Evolutionary conservation across 2,329 filamentous ascomycete genomes (phyloP).

Genomic region (Parafenestella ontariensis): DNA sequence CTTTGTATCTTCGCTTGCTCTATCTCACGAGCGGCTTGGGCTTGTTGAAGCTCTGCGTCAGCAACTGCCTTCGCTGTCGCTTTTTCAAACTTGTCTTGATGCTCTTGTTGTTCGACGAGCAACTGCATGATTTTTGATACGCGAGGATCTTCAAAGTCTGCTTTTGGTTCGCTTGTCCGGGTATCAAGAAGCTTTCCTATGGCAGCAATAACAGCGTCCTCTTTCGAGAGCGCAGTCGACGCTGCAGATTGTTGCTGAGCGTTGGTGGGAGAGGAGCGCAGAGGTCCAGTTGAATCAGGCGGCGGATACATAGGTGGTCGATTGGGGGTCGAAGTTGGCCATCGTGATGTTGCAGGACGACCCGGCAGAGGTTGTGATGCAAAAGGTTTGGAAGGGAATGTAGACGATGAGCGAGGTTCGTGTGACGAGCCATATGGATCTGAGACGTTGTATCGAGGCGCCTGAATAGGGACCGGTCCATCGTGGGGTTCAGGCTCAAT

Average conservation of each 20-base stretch:
- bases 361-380: too few species aligned
- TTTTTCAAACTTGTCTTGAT: not conserved
- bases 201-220: not conserved
- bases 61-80: constrained; percentile 4
- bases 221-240: not conserved
- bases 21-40: not conserved
- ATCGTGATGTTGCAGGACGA: too few species aligned
- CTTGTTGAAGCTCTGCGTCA: constrained; percentile 5
- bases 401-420: too few species aligned
- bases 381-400: too few species aligned
- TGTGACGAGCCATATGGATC: too few species aligned
- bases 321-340: too few species aligned
- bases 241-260: not conserved
- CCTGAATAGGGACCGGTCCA: too few species aligned
- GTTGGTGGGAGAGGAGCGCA: too few species aligned
- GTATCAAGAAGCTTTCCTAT: not conserved
- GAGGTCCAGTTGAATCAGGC: not conserved
- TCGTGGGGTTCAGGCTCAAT: too few species aligned
- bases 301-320: not conserved
- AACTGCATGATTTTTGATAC: constrained; percentile 14
- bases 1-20: constrained; percentile 1
- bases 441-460: too few species aligned
- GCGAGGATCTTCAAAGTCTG: not conserved
- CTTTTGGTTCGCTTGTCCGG: not conserved
- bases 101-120: constrained; percentile 12